Evolutionary conservation across 2,329 filamentous ascomycete species (phyloP).

Genomic region (Penicillium sp.): DNA sequence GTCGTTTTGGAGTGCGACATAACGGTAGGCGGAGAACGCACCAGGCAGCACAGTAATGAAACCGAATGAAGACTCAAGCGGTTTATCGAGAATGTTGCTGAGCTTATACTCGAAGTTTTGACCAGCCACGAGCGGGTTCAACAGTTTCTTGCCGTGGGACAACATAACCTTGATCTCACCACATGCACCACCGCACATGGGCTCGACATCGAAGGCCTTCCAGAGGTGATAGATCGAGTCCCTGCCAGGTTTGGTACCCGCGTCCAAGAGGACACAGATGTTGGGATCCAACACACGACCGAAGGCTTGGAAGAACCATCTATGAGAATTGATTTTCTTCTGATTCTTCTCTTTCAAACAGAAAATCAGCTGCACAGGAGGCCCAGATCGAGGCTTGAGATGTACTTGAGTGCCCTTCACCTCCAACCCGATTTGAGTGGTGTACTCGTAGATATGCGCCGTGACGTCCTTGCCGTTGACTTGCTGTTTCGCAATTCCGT

Average conservation of each 20-base stretch:
- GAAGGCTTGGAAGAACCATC: constrained; percentile 99
- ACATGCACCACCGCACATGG: constrained; percentile 95
- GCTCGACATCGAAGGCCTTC: constrained; percentile 97
- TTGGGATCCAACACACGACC: constrained; percentile 89
- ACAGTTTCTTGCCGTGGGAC: constrained; percentile 75
- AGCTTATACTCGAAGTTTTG: constrained; percentile 99
- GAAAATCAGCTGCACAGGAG: constrained; percentile 94
- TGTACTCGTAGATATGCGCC: constrained; percentile 87
- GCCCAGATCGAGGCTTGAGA: constrained; percentile 74
- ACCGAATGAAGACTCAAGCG: constrained; percentile 92
- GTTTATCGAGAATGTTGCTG: constrained; percentile 98
- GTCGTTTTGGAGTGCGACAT: constrained; percentile 91
- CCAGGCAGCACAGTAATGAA: constrained; percentile 96
- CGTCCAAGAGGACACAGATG: constrained; percentile 93
- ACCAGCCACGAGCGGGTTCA: constrained; percentile 91
- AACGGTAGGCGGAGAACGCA: constrained; percentile 97
- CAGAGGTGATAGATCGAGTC: constrained; percentile 97
- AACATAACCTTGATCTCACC: constrained; percentile 99
- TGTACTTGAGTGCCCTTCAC: constrained; percentile 88
- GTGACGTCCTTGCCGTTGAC: constrained; percentile 96
- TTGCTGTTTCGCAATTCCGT: constrained; percentile 96
- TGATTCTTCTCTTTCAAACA: constrained; percentile 99
- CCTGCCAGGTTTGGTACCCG: constrained; percentile 88
- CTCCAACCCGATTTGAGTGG: constrained; percentile 64
- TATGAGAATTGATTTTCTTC: constrained; percentile 99